Base-by-base conservation (phyloP, 2,329 filamentous ascomycete species). In the Verticillium klebahnii region DNA sequence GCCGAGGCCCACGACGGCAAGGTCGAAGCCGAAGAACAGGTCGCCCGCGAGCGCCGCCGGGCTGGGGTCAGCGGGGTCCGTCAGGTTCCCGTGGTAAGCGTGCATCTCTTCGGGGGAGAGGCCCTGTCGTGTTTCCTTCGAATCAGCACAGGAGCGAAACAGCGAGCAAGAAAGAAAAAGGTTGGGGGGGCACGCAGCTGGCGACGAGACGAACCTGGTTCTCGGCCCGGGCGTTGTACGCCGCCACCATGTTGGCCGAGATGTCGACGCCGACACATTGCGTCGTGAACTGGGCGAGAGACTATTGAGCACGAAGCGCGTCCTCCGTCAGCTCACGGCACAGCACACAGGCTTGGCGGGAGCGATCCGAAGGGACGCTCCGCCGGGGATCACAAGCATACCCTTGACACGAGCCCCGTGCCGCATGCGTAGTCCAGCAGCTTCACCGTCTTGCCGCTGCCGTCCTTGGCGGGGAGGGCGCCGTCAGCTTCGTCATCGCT, bases 361-460 rank as follows among this genome's bases (percentile, higher is more conserved):
- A 29, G 29, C 29, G 29, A 29, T 4, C 29, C 29, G 29, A 29
- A 6, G 29, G 29, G 29, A 29, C 29, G 29, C 29, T 29, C 29
- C 29, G 29, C 29, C 29, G 29, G 29, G 29, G 29, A 6, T 29
- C 29, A 29, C 29, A 15, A 5, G 75, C 80, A 67, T 70, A 89
- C 88, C 72, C 83, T 80, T 14, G 88, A 89, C 65, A 91, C 78
- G 60, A 85, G 74, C 2, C 89, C 89, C 6, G 88, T 88, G 9
- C 90, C 90, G 70, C 90, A 93, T 17, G 90, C 90, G 73, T 93
- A 93, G 71, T 93, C 90, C 2, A 93, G 78, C 23, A 92, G 74
- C 56, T 82, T 81, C 52, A 86, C 78, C 61, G 68, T 69, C 64
- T 60, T 52, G 39, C 25, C 39, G 14, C 15, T 45, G n/a, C 23